Percentiles rank a stretch among this genome's conserved stretches.
Conservation (phyloP, 208 protist genomes). For the Leishmania lainsoni region DNA sequence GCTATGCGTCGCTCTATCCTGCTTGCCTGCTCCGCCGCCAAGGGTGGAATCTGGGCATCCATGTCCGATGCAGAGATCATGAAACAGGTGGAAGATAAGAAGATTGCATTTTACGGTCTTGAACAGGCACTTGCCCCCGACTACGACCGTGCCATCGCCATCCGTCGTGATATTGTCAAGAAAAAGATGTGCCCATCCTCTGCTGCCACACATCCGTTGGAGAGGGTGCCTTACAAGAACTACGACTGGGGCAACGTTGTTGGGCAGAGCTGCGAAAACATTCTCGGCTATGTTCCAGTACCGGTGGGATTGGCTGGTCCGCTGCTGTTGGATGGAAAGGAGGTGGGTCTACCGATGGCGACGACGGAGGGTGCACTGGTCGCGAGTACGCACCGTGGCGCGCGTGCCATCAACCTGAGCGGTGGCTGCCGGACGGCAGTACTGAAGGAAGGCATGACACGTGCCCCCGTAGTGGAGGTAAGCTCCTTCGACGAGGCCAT, state of each 20-base stretch:
- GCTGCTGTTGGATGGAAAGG: slow-evolving; percentile 91
- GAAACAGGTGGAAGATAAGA: slow-evolving; percentile 66
- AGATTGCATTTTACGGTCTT: slow-evolving; percentile 85
- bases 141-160: slow-evolving; percentile 85
- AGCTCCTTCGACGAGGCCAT: slow-evolving; percentile 73
- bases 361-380: slow-evolving; percentile 98
- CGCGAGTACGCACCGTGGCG: slow-evolving; percentile 96
- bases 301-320: slow-evolving; percentile 96
- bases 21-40: slow-evolving; percentile 29
- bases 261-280: slow-evolving; percentile 96
- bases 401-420: slow-evolving; percentile 92
- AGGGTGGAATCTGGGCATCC: slow-evolving; percentile 49
- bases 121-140: slow-evolving; percentile 87
- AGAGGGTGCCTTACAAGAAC: slow-evolving; percentile 84
- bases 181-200: slow-evolving; percentile 45
- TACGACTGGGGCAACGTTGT: slow-evolving; percentile 92
- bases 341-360: slow-evolving; percentile 95
- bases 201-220: slow-evolving; percentile 43
- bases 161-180: slow-evolving; percentile 84
- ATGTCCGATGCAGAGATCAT: slow-evolving; percentile 77
- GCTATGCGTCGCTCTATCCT: slow-evolving; percentile 32
- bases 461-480: slow-evolving; percentile 95
- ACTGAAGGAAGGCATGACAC: slow-evolving; percentile 96
- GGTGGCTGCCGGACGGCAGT: slow-evolving; percentile 91
- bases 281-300: slow-evolving; percentile 97